Base-by-base conservation (phyloP, 768 basidiomycete genomes). In the Lactifluus piperatus region DNA sequence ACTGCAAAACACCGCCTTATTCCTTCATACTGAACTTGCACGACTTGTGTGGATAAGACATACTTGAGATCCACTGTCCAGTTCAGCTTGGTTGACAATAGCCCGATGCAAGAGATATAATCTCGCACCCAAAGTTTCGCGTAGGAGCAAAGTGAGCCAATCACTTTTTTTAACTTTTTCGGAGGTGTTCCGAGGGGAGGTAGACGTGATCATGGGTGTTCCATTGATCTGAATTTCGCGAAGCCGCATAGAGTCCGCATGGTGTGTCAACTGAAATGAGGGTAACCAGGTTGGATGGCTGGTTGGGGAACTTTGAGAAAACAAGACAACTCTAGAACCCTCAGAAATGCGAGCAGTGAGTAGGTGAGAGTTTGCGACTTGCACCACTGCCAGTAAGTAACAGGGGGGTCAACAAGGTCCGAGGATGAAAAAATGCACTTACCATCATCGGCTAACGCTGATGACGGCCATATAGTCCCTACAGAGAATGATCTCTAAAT, bases 401-500 rank as follows among this genome's bases (percentile, higher is more conserved):
- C 34, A 52, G 45, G 27, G 16, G 51, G 26, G 26, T 18, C n/a
- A 43, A 57, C 26, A 32, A 22, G 2, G 34, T 29, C 27, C 11
- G 43, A 54, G 51, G 34, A 37, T 55, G 43, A 20, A 10, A 39
- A 11, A 10, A 44, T 60, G 76, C 83, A 67, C 69, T 34, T 34
- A 86, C 89, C 74, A 60, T 82, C 79, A 52, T 76, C 76, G 27
- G 81, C 68, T 55, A 84, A 54, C 8, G 87, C 85, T 46, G 77
- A 66, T 39, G 84, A 86, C n/a, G 88, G 88, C 89, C 89, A 91
- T 65, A 80, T 78, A 47, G 83, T 72, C 5, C 89, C 90, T 54
- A 90, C 74, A 13, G 84, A 80, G 69, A 84, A 84, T 45, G 76
- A 71, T 85, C 86, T 58, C 43, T 49, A 34, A 47, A 51, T 22